Percentiles rank a stretch among this genome's conserved stretches.
Evolutionary conservation across 2,329 filamentous ascomycete genomes (phyloP).

Genomic region (Fusarium mangiferae): DNA sequence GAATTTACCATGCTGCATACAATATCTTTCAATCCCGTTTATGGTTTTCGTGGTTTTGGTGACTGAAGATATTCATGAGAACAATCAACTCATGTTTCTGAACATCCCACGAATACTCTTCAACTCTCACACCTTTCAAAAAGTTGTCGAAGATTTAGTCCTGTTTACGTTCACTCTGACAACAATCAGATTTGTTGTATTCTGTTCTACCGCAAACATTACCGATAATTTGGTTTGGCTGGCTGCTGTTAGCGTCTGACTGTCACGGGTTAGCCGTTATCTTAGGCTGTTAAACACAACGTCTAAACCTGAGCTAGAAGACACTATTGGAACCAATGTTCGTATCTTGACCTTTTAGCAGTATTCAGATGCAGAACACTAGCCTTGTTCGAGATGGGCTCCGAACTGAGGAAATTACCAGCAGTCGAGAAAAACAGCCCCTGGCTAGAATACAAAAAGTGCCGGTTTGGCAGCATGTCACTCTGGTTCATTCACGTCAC

Average conservation of each 20-base stretch:
- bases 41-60: neutral
- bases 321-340: neutral
- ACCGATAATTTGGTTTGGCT: neutral
- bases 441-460: neutral
- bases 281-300: neutral
- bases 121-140: neutral
- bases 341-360: neutral
- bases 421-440: neutral
- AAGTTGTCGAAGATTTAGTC: rapidly evolving
- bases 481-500: neutral
- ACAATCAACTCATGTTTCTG: neutral
- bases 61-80: neutral
- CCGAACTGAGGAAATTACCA: neutral
- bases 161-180: neutral
- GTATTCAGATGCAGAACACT: neutral
- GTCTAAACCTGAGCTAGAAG: neutral
- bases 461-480: neutral
- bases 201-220: neutral
- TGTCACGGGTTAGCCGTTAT: neutral
- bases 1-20: rapidly evolving
- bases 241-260: neutral
- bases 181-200: neutral
- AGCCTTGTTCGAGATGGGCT: neutral
- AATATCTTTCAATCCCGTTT: neutral
- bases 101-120: neutral